Evolutionary conservation across 495 filamentous ascomycete species (phyloP).

Genomic region (Tuber aestivum): DNA sequence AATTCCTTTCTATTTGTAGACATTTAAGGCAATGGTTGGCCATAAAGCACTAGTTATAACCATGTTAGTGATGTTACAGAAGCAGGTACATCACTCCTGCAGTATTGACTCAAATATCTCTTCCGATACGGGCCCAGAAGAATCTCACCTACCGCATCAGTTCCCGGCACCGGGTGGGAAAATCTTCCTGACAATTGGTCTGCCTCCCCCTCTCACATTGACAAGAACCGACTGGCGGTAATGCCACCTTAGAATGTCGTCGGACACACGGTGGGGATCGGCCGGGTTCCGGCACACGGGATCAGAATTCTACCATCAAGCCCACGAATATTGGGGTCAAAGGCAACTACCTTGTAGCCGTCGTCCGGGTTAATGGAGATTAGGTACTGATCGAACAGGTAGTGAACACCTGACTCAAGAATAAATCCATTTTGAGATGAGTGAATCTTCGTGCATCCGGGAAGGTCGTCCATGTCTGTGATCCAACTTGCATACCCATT

Average conservation of each 20-base stretch:
- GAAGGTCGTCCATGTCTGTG: constrained; percentile 7
- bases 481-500: neutral
- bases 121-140: constrained; percentile 23
- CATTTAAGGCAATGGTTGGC: too few species aligned
- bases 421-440: neutral
- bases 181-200: constrained; percentile 30
- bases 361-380: too few species aligned
- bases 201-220: constrained; percentile 31
- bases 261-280: constrained; percentile 29
- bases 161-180: constrained; percentile 39
- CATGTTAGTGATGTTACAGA: too few species aligned
- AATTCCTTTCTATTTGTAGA: too few species aligned
- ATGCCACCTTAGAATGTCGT: constrained; percentile 39
- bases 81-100: too few species aligned
- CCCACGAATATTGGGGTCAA: too few species aligned
- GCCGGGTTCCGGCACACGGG: too few species aligned
- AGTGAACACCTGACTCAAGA: constrained; percentile 1
- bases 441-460: constrained; percentile 15
- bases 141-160: constrained; percentile 36
- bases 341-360: too few species aligned
- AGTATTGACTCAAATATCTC: constrained; percentile 33
- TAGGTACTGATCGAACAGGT: constrained; percentile 37
- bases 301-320: too few species aligned
- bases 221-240: constrained; percentile 40
- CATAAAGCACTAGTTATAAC: too few species aligned